These are phyloP conservation scores for Butyriboletus appendiculatus DNA, from an alignment of 1,284 basidiomycete genomes.

Conservation along the genomic window DNA sequence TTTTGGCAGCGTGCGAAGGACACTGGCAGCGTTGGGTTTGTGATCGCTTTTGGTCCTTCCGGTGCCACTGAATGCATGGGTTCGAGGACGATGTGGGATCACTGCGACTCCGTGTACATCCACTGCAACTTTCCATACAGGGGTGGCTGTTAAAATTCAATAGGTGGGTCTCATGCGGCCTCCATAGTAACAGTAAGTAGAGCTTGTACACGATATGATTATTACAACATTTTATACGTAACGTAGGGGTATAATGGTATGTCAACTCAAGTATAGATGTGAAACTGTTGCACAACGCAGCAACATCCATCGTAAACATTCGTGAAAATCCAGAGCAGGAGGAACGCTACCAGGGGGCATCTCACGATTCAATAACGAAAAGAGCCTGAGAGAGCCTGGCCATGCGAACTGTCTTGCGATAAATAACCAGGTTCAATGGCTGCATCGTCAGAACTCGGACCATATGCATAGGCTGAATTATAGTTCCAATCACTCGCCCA, in stretches of 20 bases:
- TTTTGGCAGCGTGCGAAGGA: no score
- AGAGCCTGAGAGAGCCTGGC: conserved; percentile 3
- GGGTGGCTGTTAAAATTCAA: neutral
- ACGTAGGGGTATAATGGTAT: conserved; percentile 18
- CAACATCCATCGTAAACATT: neutral
- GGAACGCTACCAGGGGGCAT: conserved; percentile 1
- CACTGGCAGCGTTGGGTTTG: no score
- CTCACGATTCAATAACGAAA: conserved; percentile 9
- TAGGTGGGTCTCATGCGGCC: no score
- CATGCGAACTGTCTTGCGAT: conserved; percentile 6
- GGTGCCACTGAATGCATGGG: no score
- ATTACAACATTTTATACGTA: conserved; percentile 13
- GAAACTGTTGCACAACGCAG: neutral
- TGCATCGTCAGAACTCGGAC: conserved; percentile 3
- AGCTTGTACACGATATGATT: conserved; percentile 5
- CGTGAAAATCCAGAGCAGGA: conserved; percentile 1
- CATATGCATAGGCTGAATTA: conserved; percentile 7
- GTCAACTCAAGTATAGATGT: conserved; percentile 4
- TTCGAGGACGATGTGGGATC: no score
- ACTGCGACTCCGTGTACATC: no score
- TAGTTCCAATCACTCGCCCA: conserved; percentile 29
- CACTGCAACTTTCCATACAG: neutral
- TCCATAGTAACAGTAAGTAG: neutral
- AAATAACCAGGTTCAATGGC: conserved; percentile 2
- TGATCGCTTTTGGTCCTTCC: no score